phyloP scores from a whole-genome alignment of 164 flowering plant species.

The Cinnamomum chago region DNA sequence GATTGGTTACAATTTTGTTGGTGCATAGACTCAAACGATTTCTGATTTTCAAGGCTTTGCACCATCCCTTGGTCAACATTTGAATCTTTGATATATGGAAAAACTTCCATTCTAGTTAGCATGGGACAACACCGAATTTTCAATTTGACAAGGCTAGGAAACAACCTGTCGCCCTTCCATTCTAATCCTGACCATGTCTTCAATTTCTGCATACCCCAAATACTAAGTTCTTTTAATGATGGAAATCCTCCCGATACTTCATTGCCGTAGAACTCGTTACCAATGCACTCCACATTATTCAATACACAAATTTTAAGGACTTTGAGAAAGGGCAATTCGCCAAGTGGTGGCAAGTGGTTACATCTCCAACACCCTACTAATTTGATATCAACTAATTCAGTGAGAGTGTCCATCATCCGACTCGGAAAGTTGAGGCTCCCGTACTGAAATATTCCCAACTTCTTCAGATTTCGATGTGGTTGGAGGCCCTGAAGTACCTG shows the following conservation, averaged over 20 bases:
- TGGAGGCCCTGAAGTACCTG: conserved; percentile 11
- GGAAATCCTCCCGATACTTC: neutral
- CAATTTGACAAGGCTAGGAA: neutral
- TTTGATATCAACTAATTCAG: no score
- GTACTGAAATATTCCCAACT: conserved; percentile 5
- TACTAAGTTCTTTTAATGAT: neutral
- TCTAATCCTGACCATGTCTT: neutral
- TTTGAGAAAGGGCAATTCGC: no score
- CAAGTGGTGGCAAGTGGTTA: no score
- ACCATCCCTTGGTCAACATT: neutral
- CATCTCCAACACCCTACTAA: no score
- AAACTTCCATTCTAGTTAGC: neutral
- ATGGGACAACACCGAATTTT: neutral
- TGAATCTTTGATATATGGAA: neutral
- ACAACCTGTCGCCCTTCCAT: neutral
- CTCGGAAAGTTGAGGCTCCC: conserved; percentile 16
- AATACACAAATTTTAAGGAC: neutral
- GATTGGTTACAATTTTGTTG: no score
- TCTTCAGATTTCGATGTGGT: conserved; percentile 20
- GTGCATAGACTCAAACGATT: no score
- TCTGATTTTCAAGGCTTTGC: neutral
- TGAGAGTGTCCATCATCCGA: conserved; percentile 16
- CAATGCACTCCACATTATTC: conserved; percentile 1
- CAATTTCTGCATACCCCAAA: conserved; percentile 2
- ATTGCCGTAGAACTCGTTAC: neutral